phyloP scores from a whole-genome alignment of 1,284 basidiomycete species.

The Austroboletus olivaceoglutinosus region DNA sequence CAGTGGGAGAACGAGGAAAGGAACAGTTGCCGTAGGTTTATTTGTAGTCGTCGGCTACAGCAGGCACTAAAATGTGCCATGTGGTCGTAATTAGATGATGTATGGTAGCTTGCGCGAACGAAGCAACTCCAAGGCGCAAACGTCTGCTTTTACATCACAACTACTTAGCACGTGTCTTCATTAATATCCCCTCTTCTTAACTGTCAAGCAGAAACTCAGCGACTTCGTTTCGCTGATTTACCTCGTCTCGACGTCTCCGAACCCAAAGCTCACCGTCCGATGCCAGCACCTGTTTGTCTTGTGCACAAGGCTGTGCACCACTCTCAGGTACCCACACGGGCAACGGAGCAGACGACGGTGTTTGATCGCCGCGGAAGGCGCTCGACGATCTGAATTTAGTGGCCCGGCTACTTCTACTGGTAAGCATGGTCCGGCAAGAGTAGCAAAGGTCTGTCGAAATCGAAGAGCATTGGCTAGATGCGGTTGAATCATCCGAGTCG shows the following conservation, averaged over 20 bases:
- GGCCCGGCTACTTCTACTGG: constrained; percentile 57
- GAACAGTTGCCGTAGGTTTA: constrained; percentile 19
- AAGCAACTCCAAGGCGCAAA: background rate
- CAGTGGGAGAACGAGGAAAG: background rate
- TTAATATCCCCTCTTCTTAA: constrained; percentile 1
- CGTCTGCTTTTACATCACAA: background rate
- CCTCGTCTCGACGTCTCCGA: constrained; percentile 21
- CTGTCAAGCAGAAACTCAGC: constrained; percentile 37
- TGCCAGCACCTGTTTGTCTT: background rate
- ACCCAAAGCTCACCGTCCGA: constrained; percentile 22
- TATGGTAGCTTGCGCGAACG: background rate
- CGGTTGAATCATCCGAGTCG: constrained; percentile 18
- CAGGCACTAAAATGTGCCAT: background rate
- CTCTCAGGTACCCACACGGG: constrained; percentile 38
- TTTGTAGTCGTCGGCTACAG: constrained; percentile 37
- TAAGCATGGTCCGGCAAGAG: constrained; percentile 69
- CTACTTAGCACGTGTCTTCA: background rate
- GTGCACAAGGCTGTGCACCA: constrained; percentile 3
- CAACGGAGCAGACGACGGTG: constrained; percentile 24
- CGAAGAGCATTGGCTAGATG: constrained; percentile 22
- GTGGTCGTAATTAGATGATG: constrained; percentile 5
- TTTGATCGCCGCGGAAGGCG: background rate
- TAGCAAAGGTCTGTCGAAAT: constrained; percentile 66
- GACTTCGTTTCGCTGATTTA: constrained; percentile 34
- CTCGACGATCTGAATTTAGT: constrained; percentile 12